These are phyloP conservation scores for Kentomonas sorsogonicus DNA, from an alignment of 208 protist species.

Conservation along the genomic window DNA sequence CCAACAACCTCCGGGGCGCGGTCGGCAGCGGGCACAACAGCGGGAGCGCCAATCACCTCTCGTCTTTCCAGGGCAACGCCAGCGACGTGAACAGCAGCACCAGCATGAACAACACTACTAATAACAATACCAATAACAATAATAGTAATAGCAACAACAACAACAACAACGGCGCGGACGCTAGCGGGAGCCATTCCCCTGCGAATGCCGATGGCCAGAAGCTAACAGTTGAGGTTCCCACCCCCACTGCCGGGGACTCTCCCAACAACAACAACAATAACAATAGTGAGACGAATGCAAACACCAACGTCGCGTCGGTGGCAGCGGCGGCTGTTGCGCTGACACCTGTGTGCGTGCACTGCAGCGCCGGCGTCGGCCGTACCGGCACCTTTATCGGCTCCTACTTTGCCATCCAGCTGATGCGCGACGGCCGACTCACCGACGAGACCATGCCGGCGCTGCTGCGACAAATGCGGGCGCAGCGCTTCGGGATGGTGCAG, in stretches of 20 bases:
- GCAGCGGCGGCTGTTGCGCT: not conserved
- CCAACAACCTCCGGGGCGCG: no score
- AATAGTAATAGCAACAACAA: not conserved
- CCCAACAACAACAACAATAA: not conserved
- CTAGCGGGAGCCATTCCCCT: not conserved
- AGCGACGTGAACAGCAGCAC: no score
- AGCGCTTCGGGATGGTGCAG: slow-evolving; percentile 80
- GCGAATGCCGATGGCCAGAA: no score
- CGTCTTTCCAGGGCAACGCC: no score
- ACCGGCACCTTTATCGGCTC: slow-evolving; percentile 79
- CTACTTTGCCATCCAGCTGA: slow-evolving; percentile 45
- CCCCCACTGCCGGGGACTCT: no score
- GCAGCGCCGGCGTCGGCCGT: slow-evolving; percentile 82
- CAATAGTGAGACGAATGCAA: not conserved
- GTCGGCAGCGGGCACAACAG: no score
- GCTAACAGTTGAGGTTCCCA: no score
- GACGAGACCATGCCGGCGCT: slow-evolving; percentile 34
- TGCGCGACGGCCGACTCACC: slow-evolving; percentile 23
- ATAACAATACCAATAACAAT: no score
- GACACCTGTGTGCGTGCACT: slow-evolving; percentile 69
- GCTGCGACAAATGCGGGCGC: slow-evolving; percentile 45
- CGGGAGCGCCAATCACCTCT: no score
- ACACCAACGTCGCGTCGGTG: not conserved
- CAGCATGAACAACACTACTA: no score
- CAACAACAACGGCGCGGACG: not conserved